Percentiles rank a stretch among this genome's conserved stretches.
Evolutionary conservation across 2,329 filamentous ascomycete species (phyloP).

Genomic region (Botryotinia convoluta): DNA sequence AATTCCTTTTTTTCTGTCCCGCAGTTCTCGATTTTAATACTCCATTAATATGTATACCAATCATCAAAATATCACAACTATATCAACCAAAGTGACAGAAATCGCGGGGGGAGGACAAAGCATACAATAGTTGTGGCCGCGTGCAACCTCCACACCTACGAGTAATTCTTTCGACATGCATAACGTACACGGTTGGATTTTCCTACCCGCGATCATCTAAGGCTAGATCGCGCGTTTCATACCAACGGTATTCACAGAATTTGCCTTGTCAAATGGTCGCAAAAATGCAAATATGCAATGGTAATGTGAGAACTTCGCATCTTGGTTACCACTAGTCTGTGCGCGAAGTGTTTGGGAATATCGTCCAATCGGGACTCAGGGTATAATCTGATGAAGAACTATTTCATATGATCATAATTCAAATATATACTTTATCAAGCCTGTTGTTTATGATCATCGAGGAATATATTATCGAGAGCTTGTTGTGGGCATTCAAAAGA

Average conservation of each 20-base stretch:
- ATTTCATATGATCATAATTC: not conserved
- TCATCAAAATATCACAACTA: not conserved
- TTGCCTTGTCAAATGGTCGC: not conserved
- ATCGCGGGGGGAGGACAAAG: constrained; percentile 7
- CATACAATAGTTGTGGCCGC: not conserved
- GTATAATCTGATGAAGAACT: not conserved
- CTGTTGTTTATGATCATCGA: not conserved
- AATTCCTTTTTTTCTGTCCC: constrained; percentile 8
- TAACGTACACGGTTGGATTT: constrained; percentile 1
- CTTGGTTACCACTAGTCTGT: constrained; percentile 17
- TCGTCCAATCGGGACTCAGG: constrained; percentile 2
- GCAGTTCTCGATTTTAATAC: not conserved
- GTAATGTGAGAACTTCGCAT: constrained; percentile 7
- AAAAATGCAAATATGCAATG: not conserved
- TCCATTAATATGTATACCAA: not conserved
- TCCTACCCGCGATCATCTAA: not conserved
- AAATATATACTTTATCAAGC: not conserved
- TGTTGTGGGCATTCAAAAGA: too few species aligned
- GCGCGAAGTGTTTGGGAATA: constrained; percentile 14
- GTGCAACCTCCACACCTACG: not conserved
- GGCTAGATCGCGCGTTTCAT: constrained; percentile 5
- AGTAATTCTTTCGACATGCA: not conserved
- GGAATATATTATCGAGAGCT: not conserved
- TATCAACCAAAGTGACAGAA: not conserved
- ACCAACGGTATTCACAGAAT: not conserved